A percentile compares a stretch with the other conserved stretches of the same genome.
Evolutionary conservation across 305 asterid species (phyloP).

Genomic region (Petunia hybrid): DNA sequence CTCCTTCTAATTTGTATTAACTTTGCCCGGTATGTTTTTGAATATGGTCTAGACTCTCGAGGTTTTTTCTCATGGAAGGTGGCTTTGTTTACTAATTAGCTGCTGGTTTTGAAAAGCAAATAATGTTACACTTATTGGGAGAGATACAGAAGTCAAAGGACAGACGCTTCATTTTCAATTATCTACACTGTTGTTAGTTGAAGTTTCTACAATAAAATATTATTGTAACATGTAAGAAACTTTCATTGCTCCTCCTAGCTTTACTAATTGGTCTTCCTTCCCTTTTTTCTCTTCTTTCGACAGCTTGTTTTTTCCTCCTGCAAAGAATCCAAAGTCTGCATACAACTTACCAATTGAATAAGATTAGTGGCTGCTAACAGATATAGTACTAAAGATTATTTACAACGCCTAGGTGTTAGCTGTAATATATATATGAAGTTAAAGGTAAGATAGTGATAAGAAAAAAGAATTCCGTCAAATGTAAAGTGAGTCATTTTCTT

Average conservation of each 20-base stretch:
- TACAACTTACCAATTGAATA: background rate
- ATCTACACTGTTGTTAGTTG: conserved; percentile 27
- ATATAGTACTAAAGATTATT: too few relatives aligned
- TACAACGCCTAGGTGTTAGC: background rate
- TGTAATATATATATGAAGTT: too few relatives aligned
- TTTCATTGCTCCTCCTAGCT: background rate
- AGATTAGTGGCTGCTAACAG: background rate
- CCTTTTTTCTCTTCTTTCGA: too few relatives aligned
- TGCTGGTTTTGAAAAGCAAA: background rate
- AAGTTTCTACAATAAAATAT: conserved; percentile 18
- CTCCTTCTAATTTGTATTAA: background rate
- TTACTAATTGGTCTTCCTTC: too few relatives aligned
- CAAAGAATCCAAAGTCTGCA: background rate
- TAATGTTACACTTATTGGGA: conserved; percentile 5
- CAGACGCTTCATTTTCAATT: conserved; percentile 25
- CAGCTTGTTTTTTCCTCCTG: background rate
- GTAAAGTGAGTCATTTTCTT: too few relatives aligned
- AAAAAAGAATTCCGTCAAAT: too few relatives aligned
- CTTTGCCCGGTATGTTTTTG: background rate
- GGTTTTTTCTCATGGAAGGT: conserved; percentile 20
- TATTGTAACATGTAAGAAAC: background rate
- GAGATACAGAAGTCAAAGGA: conserved; percentile 39
- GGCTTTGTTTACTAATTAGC: conserved; percentile 24
- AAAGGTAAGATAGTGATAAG: too few relatives aligned
- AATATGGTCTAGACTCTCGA: background rate